Conservation (phyloP, 2,329 filamentous ascomycete species). For the Phaeoacremonium minimum region DNA sequence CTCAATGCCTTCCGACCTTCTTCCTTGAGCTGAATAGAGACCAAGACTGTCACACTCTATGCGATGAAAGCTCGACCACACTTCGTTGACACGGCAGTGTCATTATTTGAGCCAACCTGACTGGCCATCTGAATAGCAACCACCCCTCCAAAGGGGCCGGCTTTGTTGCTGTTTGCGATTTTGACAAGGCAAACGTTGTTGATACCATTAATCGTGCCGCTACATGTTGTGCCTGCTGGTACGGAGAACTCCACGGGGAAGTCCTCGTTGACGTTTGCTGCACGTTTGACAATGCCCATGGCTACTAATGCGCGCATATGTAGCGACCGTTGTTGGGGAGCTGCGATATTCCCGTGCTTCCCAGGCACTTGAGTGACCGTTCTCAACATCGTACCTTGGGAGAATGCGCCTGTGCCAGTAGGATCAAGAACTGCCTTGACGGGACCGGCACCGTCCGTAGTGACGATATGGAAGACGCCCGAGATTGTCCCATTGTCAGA, state of each 20-base stretch:
- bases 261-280: conserved; percentile 14
- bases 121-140: conserved; percentile 34
- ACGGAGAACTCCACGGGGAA: conserved; percentile 18
- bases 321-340: conserved; percentile 12
- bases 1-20: too few species aligned
- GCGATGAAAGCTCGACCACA: too few species aligned
- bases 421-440: conserved; percentile 30
- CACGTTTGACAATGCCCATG: conserved; percentile 10
- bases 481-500: conserved; percentile 24
- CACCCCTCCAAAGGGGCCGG: conserved; percentile 35
- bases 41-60: too few species aligned
- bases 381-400: conserved; percentile 18
- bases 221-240: conserved; percentile 19
- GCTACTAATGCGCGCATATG: conserved; percentile 9
- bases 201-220: conserved; percentile 16
- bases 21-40: too few species aligned
- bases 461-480: conserved; percentile 33
- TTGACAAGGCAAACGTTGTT: conserved; percentile 21
- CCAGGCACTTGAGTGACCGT: conserved; percentile 30
- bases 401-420: conserved; percentile 28
- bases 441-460: conserved; percentile 34
- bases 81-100: too few species aligned
- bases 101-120: too few species aligned
- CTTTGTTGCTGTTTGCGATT: conserved; percentile 19
- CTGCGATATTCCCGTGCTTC: conserved; percentile 24